A percentile compares a stretch with the other conserved stretches of the same genome.
These are phyloP conservation scores for Candida mesenterica DNA, from an alignment of 1,139 yeast species.

Conservation along the genomic window DNA sequence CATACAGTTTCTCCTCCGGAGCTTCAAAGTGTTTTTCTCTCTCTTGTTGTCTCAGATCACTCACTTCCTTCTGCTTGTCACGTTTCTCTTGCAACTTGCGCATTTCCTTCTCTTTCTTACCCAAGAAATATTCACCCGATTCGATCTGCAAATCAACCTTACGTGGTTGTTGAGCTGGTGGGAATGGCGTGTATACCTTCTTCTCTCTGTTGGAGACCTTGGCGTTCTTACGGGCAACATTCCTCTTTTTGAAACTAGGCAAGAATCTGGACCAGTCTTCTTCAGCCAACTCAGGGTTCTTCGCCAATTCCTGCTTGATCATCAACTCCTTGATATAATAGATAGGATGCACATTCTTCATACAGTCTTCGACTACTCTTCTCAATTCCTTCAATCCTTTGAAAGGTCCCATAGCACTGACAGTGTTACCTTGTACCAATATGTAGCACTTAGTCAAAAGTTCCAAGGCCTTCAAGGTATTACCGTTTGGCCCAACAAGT, in stretches of 20 bases:
- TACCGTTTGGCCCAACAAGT: conserved; percentile 95
- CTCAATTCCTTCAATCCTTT: conserved; percentile 91
- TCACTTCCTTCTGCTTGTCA: conserved; percentile 71
- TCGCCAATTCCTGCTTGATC: conserved; percentile 94
- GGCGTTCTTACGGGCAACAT: conserved; percentile 91
- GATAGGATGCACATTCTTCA: conserved; percentile 94
- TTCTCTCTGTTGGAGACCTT: conserved; percentile 62
- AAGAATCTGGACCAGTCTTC: conserved; percentile 98
- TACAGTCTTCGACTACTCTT: conserved; percentile 95
- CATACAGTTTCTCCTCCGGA: conserved; percentile 44
- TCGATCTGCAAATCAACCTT: conserved; percentile 97
- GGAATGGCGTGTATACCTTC: conserved; percentile 97
- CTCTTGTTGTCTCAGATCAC: conserved; percentile 64
- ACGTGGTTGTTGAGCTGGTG: conserved; percentile 96
- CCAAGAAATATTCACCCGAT: conserved; percentile 96
- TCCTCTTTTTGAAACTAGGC: conserved; percentile 95
- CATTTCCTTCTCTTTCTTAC: conserved; percentile 74
- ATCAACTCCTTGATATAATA: conserved; percentile 94
- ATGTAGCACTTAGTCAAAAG: conserved; percentile 90
- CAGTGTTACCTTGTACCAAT: conserved; percentile 96
- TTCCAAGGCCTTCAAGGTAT: conserved; percentile 93
- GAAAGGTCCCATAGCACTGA: conserved; percentile 95
- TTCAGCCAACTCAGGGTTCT: conserved; percentile 90
- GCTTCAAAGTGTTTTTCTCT: conserved; percentile 79
- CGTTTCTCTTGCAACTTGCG: conserved; percentile 75